A percentile compares a stretch with the other conserved stretches of the same genome.
Evolutionary conservation across 352 stramenopile genomes (phyloP).

Genomic region (Phytophthora tentaculata): DNA sequence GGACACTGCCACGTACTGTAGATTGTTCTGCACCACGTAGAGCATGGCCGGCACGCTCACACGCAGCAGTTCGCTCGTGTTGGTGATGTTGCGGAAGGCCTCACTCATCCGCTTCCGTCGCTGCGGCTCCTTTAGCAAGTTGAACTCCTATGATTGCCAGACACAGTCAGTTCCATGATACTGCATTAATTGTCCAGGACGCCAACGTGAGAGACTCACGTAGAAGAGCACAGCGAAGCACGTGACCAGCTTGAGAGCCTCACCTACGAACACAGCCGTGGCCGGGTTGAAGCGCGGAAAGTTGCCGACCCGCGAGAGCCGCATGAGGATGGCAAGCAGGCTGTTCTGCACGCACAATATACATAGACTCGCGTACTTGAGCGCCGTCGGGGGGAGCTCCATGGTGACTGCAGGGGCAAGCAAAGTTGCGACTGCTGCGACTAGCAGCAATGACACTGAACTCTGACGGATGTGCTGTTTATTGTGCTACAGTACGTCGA

Average conservation of each 20-base stretch:
- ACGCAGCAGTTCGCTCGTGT: slow-evolving; percentile 65
- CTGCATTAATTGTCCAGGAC: neutral
- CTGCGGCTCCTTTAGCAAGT: slow-evolving; percentile 28
- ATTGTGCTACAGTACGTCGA: too few species aligned
- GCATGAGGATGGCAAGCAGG: slow-evolving; percentile 79
- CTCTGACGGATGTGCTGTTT: neutral
- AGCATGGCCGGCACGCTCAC: slow-evolving; percentile 80
- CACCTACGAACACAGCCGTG: slow-evolving; percentile 76
- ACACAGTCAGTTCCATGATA: slow-evolving; percentile 4
- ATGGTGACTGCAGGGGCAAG: slow-evolving; percentile 24
- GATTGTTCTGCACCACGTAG: slow-evolving; percentile 88
- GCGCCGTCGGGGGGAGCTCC: slow-evolving; percentile 44
- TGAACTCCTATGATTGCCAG: slow-evolving; percentile 34
- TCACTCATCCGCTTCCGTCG: slow-evolving; percentile 35
- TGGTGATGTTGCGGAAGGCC: slow-evolving; percentile 58
- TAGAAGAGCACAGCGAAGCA: slow-evolving; percentile 54
- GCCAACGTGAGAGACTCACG: slow-evolving; percentile 24
- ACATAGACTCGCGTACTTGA: slow-evolving; percentile 82
- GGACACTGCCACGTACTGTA: slow-evolving; percentile 82
- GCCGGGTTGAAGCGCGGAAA: slow-evolving; percentile 74
- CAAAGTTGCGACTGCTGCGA: neutral
- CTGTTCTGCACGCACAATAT: slow-evolving; percentile 87
- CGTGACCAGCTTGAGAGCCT: slow-evolving; percentile 73
- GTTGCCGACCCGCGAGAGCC: slow-evolving; percentile 77
- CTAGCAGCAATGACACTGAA: slow-evolving; percentile 25